Evolutionary conservation across 768 basidiomycete genomes (phyloP).

Genomic region (Paxillus involutus): DNA sequence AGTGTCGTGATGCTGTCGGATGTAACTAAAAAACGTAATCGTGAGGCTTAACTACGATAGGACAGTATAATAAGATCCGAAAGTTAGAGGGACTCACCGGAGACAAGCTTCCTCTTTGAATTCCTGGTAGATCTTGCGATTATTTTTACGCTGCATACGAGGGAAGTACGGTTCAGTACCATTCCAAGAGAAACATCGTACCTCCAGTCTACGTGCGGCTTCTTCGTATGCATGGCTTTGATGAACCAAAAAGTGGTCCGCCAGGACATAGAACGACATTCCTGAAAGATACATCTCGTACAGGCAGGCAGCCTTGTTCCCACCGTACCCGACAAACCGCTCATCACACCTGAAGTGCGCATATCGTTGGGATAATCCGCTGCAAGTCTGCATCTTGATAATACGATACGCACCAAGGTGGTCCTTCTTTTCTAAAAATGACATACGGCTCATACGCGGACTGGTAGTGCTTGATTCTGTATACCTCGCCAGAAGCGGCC

Average conservation of each 20-base stretch:
- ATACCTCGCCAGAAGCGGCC: conserved; percentile 63
- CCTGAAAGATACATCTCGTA: conserved; percentile 91
- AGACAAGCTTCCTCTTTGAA: conserved; percentile 78
- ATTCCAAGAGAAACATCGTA: conserved; percentile 23
- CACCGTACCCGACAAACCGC: conserved; percentile 88
- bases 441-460: conserved; percentile 89
- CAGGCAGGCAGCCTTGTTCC: conserved; percentile 90
- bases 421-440: conserved; percentile 72
- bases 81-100: conserved; percentile 38
- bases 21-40: conserved; percentile 45
- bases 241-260: conserved; percentile 88
- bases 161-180: neutral
- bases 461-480: conserved; percentile 76
- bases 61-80: neutral
- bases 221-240: conserved; percentile 86
- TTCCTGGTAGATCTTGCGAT: conserved; percentile 74
- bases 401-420: conserved; percentile 72
- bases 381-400: neutral
- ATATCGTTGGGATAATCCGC: neutral
- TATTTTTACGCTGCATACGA: conserved; percentile 58
- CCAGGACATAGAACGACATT: conserved; percentile 77
- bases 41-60: neutral
- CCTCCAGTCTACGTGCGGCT: conserved; percentile 68
- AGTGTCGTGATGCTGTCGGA: conserved; percentile 56
- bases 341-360: conserved; percentile 75